Conservation (phyloP, 1,284 basidiomycete genomes). For the Anthracocystis walkeri region DNA sequence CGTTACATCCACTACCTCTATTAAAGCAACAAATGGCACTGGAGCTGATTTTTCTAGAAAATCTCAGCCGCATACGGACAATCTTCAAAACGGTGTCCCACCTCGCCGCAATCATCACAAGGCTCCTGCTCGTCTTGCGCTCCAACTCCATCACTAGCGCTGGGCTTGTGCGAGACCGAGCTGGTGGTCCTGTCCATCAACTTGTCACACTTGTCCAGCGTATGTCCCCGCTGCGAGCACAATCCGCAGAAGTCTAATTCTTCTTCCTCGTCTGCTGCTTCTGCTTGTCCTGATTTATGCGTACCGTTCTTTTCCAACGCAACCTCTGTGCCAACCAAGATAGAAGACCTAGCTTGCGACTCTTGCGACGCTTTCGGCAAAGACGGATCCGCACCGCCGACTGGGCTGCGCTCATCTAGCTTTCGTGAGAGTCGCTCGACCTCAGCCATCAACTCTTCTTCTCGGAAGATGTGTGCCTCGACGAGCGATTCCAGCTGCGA, state of each 20-base stretch:
- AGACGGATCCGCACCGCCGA: background rate
- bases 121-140: conserved; percentile 38
- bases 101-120: conserved; percentile 58
- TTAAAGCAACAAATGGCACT: no score
- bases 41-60: conserved; percentile 24
- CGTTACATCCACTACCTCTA: background rate
- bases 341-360: no score
- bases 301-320: background rate
- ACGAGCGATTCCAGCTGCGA: conserved; percentile 62
- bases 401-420: conserved; percentile 27
- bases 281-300: background rate
- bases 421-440: conserved; percentile 48
- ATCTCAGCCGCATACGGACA: conserved; percentile 58
- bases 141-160: conserved; percentile 3
- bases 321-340: background rate
- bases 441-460: conserved; percentile 59
- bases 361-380: no score
- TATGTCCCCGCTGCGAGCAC: conserved; percentile 42
- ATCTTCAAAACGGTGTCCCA: conserved; percentile 54
- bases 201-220: conserved; percentile 41
- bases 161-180: background rate
- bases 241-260: conserved; percentile 49
- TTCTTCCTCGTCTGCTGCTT: conserved; percentile 40
- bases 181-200: conserved; percentile 10
- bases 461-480: conserved; percentile 62